These are phyloP conservation scores for Apophysomyces variabilis DNA, from an alignment of 371 early-diverging fungal species.

Conservation along the genomic window DNA sequence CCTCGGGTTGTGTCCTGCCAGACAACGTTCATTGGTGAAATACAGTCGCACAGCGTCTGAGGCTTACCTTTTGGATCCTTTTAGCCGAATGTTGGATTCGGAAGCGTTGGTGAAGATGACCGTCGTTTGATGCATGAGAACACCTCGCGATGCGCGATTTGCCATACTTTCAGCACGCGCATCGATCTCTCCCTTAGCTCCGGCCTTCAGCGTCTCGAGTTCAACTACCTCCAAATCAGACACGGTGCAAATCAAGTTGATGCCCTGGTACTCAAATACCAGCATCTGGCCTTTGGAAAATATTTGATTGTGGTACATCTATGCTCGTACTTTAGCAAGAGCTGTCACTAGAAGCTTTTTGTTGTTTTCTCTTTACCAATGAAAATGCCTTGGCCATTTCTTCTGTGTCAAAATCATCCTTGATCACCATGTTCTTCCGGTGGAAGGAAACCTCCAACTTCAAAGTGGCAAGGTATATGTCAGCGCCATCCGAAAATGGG, in stretches of 20 bases:
- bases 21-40: background rate
- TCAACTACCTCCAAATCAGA: slow-evolving; percentile 66
- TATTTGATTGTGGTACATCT: slow-evolving; percentile 77
- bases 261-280: slow-evolving; percentile 84
- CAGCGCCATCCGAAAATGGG: slow-evolving; percentile 61
- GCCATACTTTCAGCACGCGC: slow-evolving; percentile 28
- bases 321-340: background rate
- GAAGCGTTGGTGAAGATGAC: slow-evolving; percentile 73
- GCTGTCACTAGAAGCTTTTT: background rate
- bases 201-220: slow-evolving; percentile 56
- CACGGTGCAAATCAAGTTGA: slow-evolving; percentile 67
- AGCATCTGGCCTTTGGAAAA: slow-evolving; percentile 73
- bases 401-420: slow-evolving; percentile 71
- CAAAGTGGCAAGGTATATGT: slow-evolving; percentile 71
- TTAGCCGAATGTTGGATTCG: slow-evolving; percentile 78
- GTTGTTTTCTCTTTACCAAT: slow-evolving; percentile 39
- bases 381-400: slow-evolving; percentile 74
- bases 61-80: slow-evolving; percentile 67
- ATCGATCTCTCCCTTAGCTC: slow-evolving; percentile 44
- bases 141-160: slow-evolving; percentile 56
- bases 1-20: slow-evolving; percentile 57
- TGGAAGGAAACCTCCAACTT: slow-evolving; percentile 74
- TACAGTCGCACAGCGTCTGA: no score
- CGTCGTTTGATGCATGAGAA: slow-evolving; percentile 74
- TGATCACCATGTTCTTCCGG: slow-evolving; percentile 57